A percentile compares a stretch with the other conserved stretches of the same genome.
Conservation (phyloP, 805 yeast genomes). For the Candida ortonii region DNA sequence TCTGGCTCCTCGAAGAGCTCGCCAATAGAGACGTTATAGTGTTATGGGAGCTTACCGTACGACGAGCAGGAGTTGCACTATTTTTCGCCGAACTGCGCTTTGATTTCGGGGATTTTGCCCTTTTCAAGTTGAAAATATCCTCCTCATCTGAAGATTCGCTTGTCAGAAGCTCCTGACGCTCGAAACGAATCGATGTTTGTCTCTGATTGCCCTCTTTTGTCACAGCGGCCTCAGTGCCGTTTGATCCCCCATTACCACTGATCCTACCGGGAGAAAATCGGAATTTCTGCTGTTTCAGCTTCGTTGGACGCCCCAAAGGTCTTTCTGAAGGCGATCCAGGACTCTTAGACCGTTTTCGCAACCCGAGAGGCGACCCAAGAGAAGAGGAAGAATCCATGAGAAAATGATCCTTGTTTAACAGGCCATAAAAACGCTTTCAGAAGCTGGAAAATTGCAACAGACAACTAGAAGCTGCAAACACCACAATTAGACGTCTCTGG, state of each 20-base stretch:
- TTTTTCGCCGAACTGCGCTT: slow-evolving; percentile 4
- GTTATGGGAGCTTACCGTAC: neutral
- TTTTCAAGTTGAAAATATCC: slow-evolving; percentile 4
- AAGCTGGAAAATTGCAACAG: too few relatives aligned
- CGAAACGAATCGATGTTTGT: slow-evolving; percentile 1
- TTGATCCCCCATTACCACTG: too few relatives aligned
- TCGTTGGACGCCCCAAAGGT: slow-evolving; percentile 1
- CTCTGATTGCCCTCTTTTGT: too few relatives aligned
- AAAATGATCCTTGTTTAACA: too few relatives aligned
- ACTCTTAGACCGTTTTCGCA: neutral
- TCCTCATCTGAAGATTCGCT: slow-evolving; percentile 3
- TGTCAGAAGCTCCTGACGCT: neutral
- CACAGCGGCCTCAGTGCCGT: slow-evolving; percentile 4
- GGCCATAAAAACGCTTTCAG: too few relatives aligned
- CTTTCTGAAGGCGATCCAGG: neutral
- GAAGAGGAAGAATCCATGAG: too few relatives aligned
- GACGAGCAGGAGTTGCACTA: neutral
- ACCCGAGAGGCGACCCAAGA: neutral
- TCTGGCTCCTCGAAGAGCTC: slow-evolving; percentile 4
- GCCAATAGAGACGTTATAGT: slow-evolving; percentile 9
- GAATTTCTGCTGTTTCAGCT: slow-evolving; percentile 11
- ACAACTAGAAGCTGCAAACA: too few relatives aligned
- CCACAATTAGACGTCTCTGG: too few relatives aligned
- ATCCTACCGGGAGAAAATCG: slow-evolving; percentile 3
- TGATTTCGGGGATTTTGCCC: slow-evolving; percentile 1